phyloP scores from a whole-genome alignment of 2,329 filamentous ascomycete species.

The Cercospora sp. region DNA sequence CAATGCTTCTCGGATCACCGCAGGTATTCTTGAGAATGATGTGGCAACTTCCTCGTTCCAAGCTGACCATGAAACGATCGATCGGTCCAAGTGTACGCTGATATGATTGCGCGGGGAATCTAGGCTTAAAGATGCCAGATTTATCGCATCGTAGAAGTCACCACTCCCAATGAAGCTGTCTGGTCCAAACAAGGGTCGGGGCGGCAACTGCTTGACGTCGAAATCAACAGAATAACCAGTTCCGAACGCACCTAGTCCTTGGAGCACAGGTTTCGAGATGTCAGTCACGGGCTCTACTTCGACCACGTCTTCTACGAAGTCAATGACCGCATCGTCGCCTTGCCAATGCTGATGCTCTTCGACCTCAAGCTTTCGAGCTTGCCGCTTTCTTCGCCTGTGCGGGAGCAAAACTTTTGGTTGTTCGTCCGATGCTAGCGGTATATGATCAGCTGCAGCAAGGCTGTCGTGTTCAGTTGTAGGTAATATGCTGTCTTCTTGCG shows the following conservation, averaged over 20 bases:
- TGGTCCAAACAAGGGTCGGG: slow-evolving; percentile 57
- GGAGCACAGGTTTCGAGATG: slow-evolving; percentile 26
- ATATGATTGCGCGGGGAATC: slow-evolving; percentile 45
- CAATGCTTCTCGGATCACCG: slow-evolving; percentile 31
- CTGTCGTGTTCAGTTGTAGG: not conserved
- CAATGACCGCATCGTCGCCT: slow-evolving; percentile 41
- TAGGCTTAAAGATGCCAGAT: slow-evolving; percentile 44
- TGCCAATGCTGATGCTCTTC: slow-evolving; percentile 50
- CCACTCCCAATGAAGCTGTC: slow-evolving; percentile 60
- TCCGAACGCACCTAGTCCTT: slow-evolving; percentile 52
- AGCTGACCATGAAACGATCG: slow-evolving; percentile 47
- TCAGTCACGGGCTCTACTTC: not conserved
- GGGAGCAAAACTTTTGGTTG: slow-evolving; percentile 10
- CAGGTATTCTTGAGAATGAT: slow-evolving; percentile 44
- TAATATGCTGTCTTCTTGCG: not conserved
- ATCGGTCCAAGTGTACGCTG: slow-evolving; percentile 40
- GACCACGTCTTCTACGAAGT: slow-evolving; percentile 5
- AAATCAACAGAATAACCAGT: slow-evolving; percentile 56
- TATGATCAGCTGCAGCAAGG: not conserved
- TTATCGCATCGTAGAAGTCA: slow-evolving; percentile 51
- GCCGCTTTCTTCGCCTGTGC: slow-evolving; percentile 36
- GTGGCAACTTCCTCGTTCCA: slow-evolving; percentile 59
- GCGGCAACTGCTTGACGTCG: slow-evolving; percentile 50
- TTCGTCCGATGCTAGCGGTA: not conserved
- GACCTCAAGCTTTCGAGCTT: slow-evolving; percentile 50